These are phyloP conservation scores for Wickerhamomyces ciferrii DNA, from an alignment of 805 yeast genomes.

Conservation along the genomic window DNA sequence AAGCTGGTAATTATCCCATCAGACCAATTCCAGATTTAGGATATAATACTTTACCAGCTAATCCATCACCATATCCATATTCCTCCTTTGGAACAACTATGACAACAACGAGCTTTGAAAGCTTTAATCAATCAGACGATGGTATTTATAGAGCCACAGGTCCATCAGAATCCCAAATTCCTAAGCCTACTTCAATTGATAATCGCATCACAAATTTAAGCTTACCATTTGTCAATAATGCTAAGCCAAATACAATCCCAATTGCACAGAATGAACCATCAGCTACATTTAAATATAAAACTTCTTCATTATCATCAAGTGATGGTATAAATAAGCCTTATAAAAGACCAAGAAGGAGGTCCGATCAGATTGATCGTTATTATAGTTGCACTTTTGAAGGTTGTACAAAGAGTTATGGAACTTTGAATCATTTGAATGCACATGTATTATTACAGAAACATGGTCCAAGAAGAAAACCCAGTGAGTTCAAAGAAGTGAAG, in stretches of 20 bases:
- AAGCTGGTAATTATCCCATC: background rate
- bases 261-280: background rate
- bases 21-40: background rate
- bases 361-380: conserved; percentile 43
- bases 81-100: background rate
- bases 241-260: background rate
- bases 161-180: background rate
- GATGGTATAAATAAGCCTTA: background rate
- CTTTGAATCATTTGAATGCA: conserved; percentile 47
- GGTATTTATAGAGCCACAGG: background rate
- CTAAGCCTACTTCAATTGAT: background rate
- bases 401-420: conserved; percentile 48
- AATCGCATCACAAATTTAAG: background rate
- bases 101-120: background rate
- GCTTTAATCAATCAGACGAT: background rate
- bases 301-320: background rate
- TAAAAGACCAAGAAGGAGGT: conserved; percentile 30
- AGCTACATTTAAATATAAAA: background rate
- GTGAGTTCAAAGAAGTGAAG: conserved; percentile 36
- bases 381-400: conserved; percentile 37
- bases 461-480: conserved; percentile 41
- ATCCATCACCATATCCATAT: background rate
- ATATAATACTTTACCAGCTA: background rate
- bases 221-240: background rate
- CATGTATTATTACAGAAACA: conserved; percentile 43